A percentile compares a stretch with the other conserved stretches of the same genome.
phyloP scores from a whole-genome alignment of 1,284 basidiomycete species.

The Naganishia albida region DNA sequence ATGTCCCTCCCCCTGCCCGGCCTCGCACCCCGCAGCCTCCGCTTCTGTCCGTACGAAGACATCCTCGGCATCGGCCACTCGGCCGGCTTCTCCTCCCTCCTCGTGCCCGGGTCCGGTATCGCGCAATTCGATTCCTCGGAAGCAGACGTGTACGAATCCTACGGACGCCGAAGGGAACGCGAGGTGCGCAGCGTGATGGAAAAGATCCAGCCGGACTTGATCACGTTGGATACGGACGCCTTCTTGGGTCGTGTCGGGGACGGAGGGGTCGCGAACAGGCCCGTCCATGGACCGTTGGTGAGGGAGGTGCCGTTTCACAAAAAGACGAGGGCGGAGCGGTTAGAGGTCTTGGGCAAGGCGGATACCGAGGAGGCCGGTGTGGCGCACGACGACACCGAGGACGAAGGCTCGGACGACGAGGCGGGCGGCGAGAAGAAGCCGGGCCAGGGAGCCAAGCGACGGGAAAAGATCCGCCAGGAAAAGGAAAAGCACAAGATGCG shows the following conservation, averaged over 20 bases:
- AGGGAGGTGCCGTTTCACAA: constrained; percentile 67
- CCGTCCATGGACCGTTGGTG: constrained; percentile 51
- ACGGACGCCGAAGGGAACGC: constrained; percentile 76
- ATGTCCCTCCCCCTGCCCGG: constrained; percentile 65
- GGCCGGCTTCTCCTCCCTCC: constrained; percentile 75
- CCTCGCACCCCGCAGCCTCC: constrained; percentile 65
- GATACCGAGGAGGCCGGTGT: constrained; percentile 63
- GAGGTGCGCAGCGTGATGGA: constrained; percentile 90
- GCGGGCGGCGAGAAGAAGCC: constrained; percentile 40
- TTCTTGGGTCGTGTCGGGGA: constrained; percentile 73
- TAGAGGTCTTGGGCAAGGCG: constrained; percentile 69
- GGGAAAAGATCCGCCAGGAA: constrained; percentile 56
- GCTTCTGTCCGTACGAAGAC: constrained; percentile 91
- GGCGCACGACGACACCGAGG: constrained; percentile 4
- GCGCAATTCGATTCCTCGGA: constrained; percentile 92
- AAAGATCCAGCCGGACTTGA: constrained; percentile 95
- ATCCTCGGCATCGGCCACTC: constrained; percentile 72
- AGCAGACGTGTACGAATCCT: constrained; percentile 91
- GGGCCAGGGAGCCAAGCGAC: constrained; percentile 33
- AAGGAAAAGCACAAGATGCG: constrained; percentile 78
- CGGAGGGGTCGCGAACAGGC: constrained; percentile 50
- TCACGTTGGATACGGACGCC: constrained; percentile 77
- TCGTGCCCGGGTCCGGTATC: constrained; percentile 91
- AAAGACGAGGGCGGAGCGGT: constrained; percentile 70
- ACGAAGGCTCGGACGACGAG: constrained; percentile 51